These are phyloP conservation scores for Mycena chlorophos DNA, from an alignment of 768 basidiomycete species.

Conservation along the genomic window DNA sequence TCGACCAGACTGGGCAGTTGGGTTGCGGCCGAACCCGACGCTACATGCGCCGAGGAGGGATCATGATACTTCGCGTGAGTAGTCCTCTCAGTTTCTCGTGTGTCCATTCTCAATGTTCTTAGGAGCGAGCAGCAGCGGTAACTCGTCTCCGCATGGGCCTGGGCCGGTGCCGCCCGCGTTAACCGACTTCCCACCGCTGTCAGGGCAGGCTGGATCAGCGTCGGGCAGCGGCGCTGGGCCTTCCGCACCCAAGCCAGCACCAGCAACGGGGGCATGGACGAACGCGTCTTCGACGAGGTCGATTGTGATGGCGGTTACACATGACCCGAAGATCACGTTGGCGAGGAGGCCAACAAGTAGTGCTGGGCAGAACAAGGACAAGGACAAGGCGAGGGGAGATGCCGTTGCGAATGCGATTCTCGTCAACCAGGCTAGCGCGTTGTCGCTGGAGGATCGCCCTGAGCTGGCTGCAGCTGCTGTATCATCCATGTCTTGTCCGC, in stretches of 20 bases:
- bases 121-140: conserved; percentile 24
- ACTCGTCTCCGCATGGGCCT: conserved; percentile 12
- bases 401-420: conserved; percentile 36
- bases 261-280: conserved; percentile 73
- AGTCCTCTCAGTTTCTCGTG: conserved; percentile 30
- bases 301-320: conserved; percentile 42
- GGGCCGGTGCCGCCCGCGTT: conserved; percentile 32
- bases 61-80: conserved; percentile 32
- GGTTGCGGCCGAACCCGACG: conserved; percentile 74
- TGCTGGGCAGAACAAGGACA: conserved; percentile 27
- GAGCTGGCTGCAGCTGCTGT: background rate
- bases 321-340: conserved; percentile 35
- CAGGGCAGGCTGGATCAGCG: conserved; percentile 32
- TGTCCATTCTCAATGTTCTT: conserved; percentile 12
- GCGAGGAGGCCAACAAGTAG: conserved; percentile 54
- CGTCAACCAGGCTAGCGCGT: conserved; percentile 36
- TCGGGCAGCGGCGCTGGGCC: conserved; percentile 39
- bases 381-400: conserved; percentile 37
- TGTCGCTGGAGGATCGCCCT: conserved; percentile 36
- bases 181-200: conserved; percentile 72
- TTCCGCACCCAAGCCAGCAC: conserved; percentile 54
- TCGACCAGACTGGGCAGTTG: conserved; percentile 88
- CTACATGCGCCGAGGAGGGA: conserved; percentile 60
- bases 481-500: background rate
- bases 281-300: conserved; percentile 54